These are phyloP conservation scores for Puccinia coronata DNA, from an alignment of 1,284 basidiomycete species.

Conservation along the genomic window DNA sequence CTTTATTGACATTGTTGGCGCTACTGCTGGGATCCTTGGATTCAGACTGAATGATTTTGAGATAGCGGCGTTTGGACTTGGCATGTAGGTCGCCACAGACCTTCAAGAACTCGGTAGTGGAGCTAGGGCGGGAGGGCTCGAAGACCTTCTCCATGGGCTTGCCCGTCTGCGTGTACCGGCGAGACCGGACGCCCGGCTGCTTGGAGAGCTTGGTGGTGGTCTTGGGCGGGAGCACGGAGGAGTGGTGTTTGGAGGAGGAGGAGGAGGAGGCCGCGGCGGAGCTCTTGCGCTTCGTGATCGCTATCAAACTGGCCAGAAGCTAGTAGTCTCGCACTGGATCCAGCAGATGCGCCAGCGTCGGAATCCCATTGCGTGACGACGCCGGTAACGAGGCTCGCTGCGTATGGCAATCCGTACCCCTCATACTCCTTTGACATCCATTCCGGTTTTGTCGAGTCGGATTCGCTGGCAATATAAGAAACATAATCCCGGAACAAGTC, in stretches of 20 bases:
- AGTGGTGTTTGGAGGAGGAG: not conserved
- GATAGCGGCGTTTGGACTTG: slow-evolving; percentile 74
- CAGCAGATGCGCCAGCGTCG: slow-evolving; percentile 55
- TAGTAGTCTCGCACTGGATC: slow-evolving; percentile 55
- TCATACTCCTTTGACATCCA: slow-evolving; percentile 55
- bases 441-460: slow-evolving; percentile 50
- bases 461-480: slow-evolving; percentile 64
- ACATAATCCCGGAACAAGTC: slow-evolving; percentile 67
- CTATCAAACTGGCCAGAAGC: slow-evolving; percentile 39
- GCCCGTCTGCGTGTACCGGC: not conserved
- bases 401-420: slow-evolving; percentile 53
- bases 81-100: slow-evolving; percentile 63
- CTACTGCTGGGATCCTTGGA: slow-evolving; percentile 69
- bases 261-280: not conserved
- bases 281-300: not conserved
- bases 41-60: slow-evolving; percentile 74
- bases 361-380: slow-evolving; percentile 54
- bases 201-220: not conserved
- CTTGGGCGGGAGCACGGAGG: slow-evolving; percentile 10
- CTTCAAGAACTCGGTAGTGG: slow-evolving; percentile 42
- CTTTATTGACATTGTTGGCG: slow-evolving; percentile 85
- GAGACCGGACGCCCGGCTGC: not conserved
- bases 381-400: slow-evolving; percentile 51
- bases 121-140: not conserved
- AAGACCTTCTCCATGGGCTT: not conserved